Evolutionary conservation across 139 green algal species (phyloP).

Genomic region (Edaphochlamys debaryana): DNA sequence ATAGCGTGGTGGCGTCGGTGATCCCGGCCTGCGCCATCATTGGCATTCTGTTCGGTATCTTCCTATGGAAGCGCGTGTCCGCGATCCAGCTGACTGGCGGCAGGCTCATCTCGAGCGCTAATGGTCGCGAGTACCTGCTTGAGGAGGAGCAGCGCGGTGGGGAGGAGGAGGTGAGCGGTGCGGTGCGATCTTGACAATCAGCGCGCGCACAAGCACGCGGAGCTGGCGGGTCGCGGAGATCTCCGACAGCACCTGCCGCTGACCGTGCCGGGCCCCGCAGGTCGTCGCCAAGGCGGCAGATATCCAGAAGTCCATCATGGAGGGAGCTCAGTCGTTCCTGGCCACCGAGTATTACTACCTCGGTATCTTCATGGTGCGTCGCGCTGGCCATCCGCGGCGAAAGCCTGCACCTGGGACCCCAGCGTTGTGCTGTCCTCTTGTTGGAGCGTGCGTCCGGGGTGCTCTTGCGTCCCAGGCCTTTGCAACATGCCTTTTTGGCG

Average conservation of each 20-base stretch:
- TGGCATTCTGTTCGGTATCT: slow-evolving; percentile 76
- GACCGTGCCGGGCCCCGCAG: slow-evolving; percentile 49
- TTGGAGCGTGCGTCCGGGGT: too few species aligned
- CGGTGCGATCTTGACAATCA: neutral
- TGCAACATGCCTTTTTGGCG: too few species aligned
- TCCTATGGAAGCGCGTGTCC: slow-evolving; percentile 70
- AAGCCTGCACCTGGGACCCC: too few species aligned
- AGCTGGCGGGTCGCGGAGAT: neutral
- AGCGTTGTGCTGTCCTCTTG: too few species aligned
- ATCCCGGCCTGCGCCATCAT: slow-evolving; percentile 65
- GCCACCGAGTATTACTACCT: slow-evolving; percentile 92
- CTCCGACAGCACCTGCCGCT: neutral
- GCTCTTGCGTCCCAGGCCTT: too few species aligned
- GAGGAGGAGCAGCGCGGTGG: slow-evolving; percentile 55
- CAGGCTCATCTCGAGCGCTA: slow-evolving; percentile 57
- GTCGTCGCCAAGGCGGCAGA: slow-evolving; percentile 88
- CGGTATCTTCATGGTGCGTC: slow-evolving; percentile 62
- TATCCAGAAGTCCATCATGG: slow-evolving; percentile 90
- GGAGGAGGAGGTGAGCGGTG: slow-evolving; percentile 31
- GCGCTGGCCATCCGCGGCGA: too few species aligned
- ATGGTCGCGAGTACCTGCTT: slow-evolving; percentile 85
- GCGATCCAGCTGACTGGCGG: slow-evolving; percentile 63
- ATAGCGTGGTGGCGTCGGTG: slow-evolving; percentile 39
- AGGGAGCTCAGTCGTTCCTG: slow-evolving; percentile 94
- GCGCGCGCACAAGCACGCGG: neutral